A percentile compares a stretch with the other conserved stretches of the same genome.
Evolutionary conservation across 2,329 filamentous ascomycete genomes (phyloP).

Genomic region (Alternaria gansuensis): DNA sequence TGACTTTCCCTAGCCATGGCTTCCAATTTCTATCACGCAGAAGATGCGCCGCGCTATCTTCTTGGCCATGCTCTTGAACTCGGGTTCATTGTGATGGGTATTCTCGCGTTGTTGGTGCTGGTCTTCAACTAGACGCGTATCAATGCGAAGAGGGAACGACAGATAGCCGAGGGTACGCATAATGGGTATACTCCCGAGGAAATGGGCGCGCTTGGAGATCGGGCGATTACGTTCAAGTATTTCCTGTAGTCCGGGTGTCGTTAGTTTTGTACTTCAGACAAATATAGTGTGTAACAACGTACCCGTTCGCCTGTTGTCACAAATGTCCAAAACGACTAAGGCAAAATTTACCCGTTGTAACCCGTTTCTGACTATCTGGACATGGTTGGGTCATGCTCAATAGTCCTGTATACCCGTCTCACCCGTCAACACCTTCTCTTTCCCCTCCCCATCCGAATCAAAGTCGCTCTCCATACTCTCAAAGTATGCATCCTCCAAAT

Average conservation of each 20-base stretch:
- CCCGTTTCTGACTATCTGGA: background rate
- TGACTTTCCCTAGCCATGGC: slow-evolving; percentile 65
- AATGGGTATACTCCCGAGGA: slow-evolving; percentile 60
- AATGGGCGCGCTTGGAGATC: slow-evolving; percentile 67
- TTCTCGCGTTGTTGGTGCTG: slow-evolving; percentile 56
- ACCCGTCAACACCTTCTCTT: slow-evolving; percentile 51
- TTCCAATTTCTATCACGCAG: slow-evolving; percentile 72
- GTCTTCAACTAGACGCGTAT: slow-evolving; percentile 64
- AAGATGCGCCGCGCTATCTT: slow-evolving; percentile 60
- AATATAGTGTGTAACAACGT: background rate
- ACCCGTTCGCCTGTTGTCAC: background rate
- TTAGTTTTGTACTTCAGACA: slow-evolving; percentile 2
- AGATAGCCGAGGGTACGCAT: slow-evolving; percentile 50
- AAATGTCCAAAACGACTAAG: no score
- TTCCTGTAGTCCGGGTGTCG: slow-evolving; percentile 55
- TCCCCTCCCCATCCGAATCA: slow-evolving; percentile 59
- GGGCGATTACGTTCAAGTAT: slow-evolving; percentile 70
- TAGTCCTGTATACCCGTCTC: slow-evolving; percentile 62
- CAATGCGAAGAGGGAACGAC: slow-evolving; percentile 64
- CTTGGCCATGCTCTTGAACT: slow-evolving; percentile 63
- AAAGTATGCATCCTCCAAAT: slow-evolving; percentile 78
- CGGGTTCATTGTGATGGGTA: slow-evolving; percentile 59
- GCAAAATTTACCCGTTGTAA: no score
- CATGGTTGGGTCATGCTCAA: slow-evolving; percentile 28
- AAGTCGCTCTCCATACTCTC: slow-evolving; percentile 79